Percentiles rank a stretch among this genome's conserved stretches.
phyloP scores from a whole-genome alignment of 2,329 filamentous ascomycete genomes.

The Drechslerella coelobrocha region DNA sequence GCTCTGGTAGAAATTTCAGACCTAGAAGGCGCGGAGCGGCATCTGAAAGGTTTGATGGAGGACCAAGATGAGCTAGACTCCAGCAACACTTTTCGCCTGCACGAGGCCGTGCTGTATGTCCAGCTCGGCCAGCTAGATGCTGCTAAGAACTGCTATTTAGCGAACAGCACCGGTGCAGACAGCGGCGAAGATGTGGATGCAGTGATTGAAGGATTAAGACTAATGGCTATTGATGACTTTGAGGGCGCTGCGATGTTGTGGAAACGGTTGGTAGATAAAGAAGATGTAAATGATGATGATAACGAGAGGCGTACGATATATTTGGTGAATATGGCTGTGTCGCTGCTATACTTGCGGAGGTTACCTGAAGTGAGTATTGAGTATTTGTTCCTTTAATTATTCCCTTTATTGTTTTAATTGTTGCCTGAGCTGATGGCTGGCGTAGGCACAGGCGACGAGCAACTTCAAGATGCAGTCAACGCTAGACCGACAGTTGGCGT shows the following conservation, averaged over 20 bases:
- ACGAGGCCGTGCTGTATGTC: constrained; percentile 40
- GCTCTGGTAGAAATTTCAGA: constrained; percentile 87
- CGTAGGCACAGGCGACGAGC: constrained; percentile 34
- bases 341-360: constrained; percentile 37
- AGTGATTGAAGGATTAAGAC: constrained; percentile 37
- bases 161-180: constrained; percentile 24
- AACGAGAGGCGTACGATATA: constrained; percentile 27
- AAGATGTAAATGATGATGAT: background rate
- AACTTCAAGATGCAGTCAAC: constrained; percentile 41
- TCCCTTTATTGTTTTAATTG: too few species aligned
- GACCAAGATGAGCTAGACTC: constrained; percentile 36
- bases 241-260: constrained; percentile 42
- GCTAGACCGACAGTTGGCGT: constrained; percentile 38
- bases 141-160: constrained; percentile 45
- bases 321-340: constrained; percentile 42
- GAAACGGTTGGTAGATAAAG: constrained; percentile 39
- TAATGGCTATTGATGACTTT: constrained; percentile 45
- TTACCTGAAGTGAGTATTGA: constrained; percentile 42
- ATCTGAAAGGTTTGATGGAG: constrained; percentile 68
- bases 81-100: constrained; percentile 30
- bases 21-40: constrained; percentile 75
- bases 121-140: constrained; percentile 47
- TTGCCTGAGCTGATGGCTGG: too few species aligned
- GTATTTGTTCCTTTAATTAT: background rate
- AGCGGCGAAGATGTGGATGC: constrained; percentile 41